phyloP scores from a whole-genome alignment of 2,329 filamentous ascomycete genomes.

The Hypoxylon rubiginosum region DNA sequence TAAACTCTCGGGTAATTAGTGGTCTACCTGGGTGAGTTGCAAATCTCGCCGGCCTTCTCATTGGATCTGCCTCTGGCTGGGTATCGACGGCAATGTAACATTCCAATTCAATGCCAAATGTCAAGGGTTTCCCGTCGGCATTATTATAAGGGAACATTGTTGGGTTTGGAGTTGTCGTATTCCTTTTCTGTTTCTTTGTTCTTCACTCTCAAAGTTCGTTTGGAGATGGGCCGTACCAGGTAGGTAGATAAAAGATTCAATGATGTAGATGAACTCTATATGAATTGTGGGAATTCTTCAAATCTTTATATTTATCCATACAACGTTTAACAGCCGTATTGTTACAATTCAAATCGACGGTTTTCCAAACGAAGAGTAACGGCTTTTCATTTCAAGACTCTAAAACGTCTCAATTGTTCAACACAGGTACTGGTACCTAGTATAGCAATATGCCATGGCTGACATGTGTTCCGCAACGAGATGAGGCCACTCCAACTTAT shows the following conservation, averaged over 20 bases:
- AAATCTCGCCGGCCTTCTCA: not conserved
- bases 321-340: not conserved
- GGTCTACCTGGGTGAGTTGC: slow-evolving; percentile 8
- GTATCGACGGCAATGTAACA: slow-evolving; percentile 17
- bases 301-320: not conserved
- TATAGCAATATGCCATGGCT: too few species aligned
- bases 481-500: too few species aligned
- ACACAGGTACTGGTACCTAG: too few species aligned
- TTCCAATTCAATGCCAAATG: slow-evolving; percentile 34
- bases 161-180: too few species aligned
- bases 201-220: too few species aligned
- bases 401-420: not conserved
- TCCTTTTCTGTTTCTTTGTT: too few species aligned
- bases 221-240: too few species aligned
- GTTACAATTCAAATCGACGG: not conserved
- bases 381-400: not conserved
- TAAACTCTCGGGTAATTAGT: not conserved
- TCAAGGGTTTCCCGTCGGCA: not conserved
- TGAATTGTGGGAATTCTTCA: not conserved
- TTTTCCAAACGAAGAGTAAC: not conserved
- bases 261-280: not conserved
- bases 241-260: not conserved
- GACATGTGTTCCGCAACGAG: too few species aligned
- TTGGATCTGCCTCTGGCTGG: not conserved
- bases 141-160: not conserved